Evolutionary conservation across 306 rosid species (phyloP).

Genomic region (Quercus gilva): DNA sequence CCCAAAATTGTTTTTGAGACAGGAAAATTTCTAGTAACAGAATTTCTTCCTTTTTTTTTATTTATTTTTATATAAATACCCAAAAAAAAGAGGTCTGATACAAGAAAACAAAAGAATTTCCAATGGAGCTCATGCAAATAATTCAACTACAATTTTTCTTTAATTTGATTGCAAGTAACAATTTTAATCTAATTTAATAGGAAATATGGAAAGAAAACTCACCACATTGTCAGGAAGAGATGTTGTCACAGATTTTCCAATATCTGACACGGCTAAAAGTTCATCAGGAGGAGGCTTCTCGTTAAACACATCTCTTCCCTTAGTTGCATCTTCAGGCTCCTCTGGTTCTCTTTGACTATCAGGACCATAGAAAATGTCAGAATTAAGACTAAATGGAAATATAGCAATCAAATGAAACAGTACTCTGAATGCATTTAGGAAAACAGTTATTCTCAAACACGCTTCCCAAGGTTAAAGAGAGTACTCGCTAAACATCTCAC

Average conservation of each 20-base stretch:
- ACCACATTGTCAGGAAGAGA: constrained; percentile 99
- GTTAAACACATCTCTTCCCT: constrained; percentile 97
- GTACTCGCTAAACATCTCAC: neutral
- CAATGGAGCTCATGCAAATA: neutral
- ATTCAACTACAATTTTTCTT: neutral
- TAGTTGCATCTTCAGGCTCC: constrained; percentile 99
- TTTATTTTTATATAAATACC: no score
- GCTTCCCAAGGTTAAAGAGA: neutral
- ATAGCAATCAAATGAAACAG: constrained; percentile 4
- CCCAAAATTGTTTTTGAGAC: neutral
- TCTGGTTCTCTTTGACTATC: constrained; percentile 95
- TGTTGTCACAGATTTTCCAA: constrained; percentile 85
- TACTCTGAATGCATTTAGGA: constrained; percentile 6
- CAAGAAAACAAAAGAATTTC: neutral
- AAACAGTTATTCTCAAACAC: neutral
- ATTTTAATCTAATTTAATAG: neutral
- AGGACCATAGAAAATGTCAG: constrained; percentile 20
- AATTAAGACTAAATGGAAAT: constrained; percentile 19
- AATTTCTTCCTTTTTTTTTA: neutral
- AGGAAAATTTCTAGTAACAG: neutral
- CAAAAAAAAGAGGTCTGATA: neutral
- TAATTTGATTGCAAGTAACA: constrained; percentile 5
- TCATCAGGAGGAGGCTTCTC: constrained; percentile 99
- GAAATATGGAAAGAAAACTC: constrained; percentile 30
- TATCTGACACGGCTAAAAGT: constrained; percentile 91